phyloP scores from a whole-genome alignment of 768 basidiomycete species.

The Tephrocybe sp. region DNA sequence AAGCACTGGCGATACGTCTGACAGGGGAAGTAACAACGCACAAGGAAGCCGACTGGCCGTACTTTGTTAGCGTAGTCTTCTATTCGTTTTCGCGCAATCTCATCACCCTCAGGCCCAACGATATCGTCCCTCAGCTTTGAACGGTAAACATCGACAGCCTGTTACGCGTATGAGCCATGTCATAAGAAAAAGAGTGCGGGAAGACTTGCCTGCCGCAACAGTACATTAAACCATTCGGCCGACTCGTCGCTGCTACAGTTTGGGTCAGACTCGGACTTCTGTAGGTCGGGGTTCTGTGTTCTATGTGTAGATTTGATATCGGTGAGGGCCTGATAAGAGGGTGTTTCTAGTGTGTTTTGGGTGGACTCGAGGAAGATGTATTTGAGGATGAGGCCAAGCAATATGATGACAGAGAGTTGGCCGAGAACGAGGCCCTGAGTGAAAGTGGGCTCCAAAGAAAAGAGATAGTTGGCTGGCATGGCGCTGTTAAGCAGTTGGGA shows the following conservation, averaged over 20 bases:
- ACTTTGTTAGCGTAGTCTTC: slow-evolving; percentile 81
- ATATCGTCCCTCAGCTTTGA: slow-evolving; percentile 72
- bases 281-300: slow-evolving; percentile 29
- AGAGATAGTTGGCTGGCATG: slow-evolving; percentile 58
- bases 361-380: slow-evolving; percentile 92
- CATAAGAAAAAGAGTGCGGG: not conserved
- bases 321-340: slow-evolving; percentile 58
- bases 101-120: slow-evolving; percentile 73
- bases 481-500: slow-evolving; percentile 15
- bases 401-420: slow-evolving; percentile 81
- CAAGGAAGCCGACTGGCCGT: slow-evolving; percentile 67
- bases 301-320: slow-evolving; percentile 45
- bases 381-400: slow-evolving; percentile 80
- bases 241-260: slow-evolving; percentile 53
- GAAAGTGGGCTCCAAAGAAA: slow-evolving; percentile 84
- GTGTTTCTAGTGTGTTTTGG: slow-evolving; percentile 50
- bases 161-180: not conserved
- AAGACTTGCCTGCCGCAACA: slow-evolving; percentile 69
- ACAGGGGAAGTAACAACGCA: slow-evolving; percentile 34
- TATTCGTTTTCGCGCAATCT: slow-evolving; percentile 73
- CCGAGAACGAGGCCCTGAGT: slow-evolving; percentile 93
- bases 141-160: slow-evolving; percentile 74
- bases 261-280: slow-evolving; percentile 21
- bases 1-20: not conserved
- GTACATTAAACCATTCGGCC: slow-evolving; percentile 86